Conservation (phyloP, 148 eudicot genomes). For the Chenopodium berlandieri region DNA sequence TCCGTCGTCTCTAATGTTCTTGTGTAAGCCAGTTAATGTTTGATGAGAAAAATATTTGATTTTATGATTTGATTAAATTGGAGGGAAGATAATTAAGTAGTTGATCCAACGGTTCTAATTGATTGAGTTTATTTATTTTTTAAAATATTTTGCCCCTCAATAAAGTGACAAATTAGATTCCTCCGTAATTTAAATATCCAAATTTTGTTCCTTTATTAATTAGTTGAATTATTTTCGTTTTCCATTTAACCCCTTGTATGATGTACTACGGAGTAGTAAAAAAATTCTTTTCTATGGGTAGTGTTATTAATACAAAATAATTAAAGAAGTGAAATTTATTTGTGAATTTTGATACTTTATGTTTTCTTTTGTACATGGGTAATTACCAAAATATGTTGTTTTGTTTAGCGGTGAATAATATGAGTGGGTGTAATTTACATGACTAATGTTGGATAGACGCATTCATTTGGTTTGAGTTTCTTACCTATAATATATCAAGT, state of each 20-base stretch:
- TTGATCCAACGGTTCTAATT: not conserved
- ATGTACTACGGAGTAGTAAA: not conserved
- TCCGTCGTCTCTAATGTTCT: conserved; percentile 65
- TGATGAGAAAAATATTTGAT: conserved; percentile 26
- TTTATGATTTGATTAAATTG: conserved; percentile 14
- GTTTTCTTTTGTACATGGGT: too few relatives aligned
- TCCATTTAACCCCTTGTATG: not conserved
- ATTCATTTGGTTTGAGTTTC: too few relatives aligned
- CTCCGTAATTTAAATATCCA: not conserved
- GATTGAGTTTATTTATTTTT: not conserved
- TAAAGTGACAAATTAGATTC: not conserved
- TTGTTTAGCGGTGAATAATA: too few relatives aligned
- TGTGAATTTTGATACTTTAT: not conserved
- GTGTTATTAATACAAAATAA: not conserved
- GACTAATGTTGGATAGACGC: too few relatives aligned
- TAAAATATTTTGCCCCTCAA: too few relatives aligned
- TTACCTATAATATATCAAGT: too few relatives aligned
- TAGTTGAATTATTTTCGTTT: not conserved
- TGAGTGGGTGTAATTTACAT: too few relatives aligned
- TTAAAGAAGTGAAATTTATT: not conserved
- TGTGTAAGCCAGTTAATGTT: conserved; percentile 75
- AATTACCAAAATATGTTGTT: too few relatives aligned
- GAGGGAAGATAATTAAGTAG: not conserved
- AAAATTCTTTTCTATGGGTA: not conserved
- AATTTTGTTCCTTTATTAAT: not conserved